Conservation (phyloP, 331 rosid genomes). For the Pyracantha coccinea region DNA sequence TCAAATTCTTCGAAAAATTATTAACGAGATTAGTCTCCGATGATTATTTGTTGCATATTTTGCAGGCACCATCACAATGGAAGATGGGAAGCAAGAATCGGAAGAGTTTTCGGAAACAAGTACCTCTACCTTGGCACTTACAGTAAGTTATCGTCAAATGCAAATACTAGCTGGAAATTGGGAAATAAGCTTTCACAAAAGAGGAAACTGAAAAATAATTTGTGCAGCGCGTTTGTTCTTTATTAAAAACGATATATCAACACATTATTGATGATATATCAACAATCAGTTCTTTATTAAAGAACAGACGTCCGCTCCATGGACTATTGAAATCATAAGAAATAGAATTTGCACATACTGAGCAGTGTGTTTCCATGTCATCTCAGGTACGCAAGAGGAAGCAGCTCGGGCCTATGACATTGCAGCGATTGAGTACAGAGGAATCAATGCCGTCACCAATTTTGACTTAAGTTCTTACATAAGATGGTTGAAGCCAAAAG, state of each 20-base stretch:
- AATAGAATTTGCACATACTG: neutral
- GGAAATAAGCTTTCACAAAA: neutral
- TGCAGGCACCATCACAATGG: slow-evolving; percentile 87
- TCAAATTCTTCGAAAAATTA: neutral
- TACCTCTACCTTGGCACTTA: slow-evolving; percentile 90
- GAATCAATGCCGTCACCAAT: slow-evolving; percentile 65
- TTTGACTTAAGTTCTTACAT: slow-evolving; percentile 63
- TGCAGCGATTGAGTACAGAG: slow-evolving; percentile 70
- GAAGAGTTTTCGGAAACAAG: slow-evolving; percentile 86
- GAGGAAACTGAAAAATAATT: neutral
- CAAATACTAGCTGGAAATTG: neutral
- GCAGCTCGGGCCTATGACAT: slow-evolving; percentile 72
- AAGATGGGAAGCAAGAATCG: slow-evolving; percentile 91
- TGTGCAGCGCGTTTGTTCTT: neutral
- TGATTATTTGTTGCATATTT: neutral
- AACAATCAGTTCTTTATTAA: neutral
- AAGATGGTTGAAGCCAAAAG: slow-evolving; percentile 61
- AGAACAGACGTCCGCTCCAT: neutral
- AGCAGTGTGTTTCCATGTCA: neutral
- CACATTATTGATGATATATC: neutral
- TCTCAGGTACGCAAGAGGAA: slow-evolving; percentile 61
- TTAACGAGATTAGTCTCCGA: neutral
- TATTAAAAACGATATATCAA: too few species aligned
- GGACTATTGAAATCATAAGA: neutral
- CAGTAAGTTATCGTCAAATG: slow-evolving; percentile 29